These are phyloP conservation scores for Komagataella ulmi DNA, from an alignment of 805 yeast genomes.

Conservation along the genomic window DNA sequence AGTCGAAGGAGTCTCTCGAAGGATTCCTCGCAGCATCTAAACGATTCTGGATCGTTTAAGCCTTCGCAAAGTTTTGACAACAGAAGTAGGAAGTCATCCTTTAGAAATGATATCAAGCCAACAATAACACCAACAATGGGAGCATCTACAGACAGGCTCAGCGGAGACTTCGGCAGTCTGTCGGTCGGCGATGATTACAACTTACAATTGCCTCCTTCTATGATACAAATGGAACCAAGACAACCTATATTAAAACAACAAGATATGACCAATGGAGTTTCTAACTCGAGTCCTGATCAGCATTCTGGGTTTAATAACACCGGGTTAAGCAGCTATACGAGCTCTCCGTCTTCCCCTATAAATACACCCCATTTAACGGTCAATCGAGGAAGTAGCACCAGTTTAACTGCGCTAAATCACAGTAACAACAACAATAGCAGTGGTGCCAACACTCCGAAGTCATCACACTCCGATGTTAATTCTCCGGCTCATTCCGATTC, in stretches of 20 bases:
- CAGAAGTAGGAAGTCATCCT: background rate
- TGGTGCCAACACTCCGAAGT: background rate
- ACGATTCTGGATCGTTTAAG: background rate
- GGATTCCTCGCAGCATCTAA: background rate
- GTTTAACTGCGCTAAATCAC: background rate
- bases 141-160: background rate
- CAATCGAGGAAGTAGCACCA: background rate
- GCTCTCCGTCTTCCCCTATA: background rate
- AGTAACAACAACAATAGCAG: conserved; percentile 6
- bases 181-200: conserved; percentile 3
- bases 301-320: background rate
- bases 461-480: conserved; percentile 2
- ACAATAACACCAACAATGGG: background rate
- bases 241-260: conserved; percentile 56
- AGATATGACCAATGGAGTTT: conserved; percentile 10
- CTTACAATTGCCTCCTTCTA: conserved; percentile 42
- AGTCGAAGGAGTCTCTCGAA: background rate
- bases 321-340: background rate
- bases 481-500: background rate
- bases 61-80: background rate
- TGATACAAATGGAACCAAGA: conserved; percentile 59
- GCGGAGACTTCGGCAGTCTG: background rate
- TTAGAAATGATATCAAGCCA: background rate
- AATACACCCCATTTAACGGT: background rate
- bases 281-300: background rate